Evolutionary conservation across 1,284 basidiomycete species (phyloP), one percentile per base, ranked within the genome.

Genomic region (Sporisorium scitamineum): DNA sequence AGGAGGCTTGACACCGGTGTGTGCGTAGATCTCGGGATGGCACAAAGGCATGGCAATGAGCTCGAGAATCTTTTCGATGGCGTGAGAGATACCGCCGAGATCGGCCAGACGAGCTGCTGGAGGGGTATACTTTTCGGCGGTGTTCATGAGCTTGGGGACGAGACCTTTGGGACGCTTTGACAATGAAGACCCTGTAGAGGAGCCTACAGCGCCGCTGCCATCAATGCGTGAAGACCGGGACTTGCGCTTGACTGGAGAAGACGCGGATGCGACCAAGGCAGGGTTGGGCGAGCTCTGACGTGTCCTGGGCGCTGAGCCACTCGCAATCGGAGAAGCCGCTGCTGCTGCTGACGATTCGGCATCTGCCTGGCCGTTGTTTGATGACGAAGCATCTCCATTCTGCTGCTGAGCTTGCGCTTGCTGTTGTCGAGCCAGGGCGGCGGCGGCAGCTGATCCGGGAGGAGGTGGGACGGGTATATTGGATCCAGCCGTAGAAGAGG

Each of bases 21-120:
- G 92, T 7, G 93, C 86, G 86, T 97, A 99, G 14, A 99, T 91
- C 85, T 99, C 96, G 0, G 96, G 96, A 86, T 98, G 96, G 62
- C 92, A 91, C 4, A 99, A 87, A 0, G 96, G 96, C 90, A 98
- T 92, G 0, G 94, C 95, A 26, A 98, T 94, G 22, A 97, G 91
- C 85, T 98, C 96, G 31, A 98, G 89, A 87, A 98, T 90, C 86
- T 95, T 95, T 84, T 96, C 94, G 34, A 98, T 90, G 72, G 92
- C 95, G 13, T 88, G 82, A 56, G 93, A 91, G 8, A 97, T 90
- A 5, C 96, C 96, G 24, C 96, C 96, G 1, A 99, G 89, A 81
- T 95, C 92, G 2, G 92, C 89, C 14, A 98, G 88, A 2, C 93
- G 89, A 0, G 91, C 90, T 2, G 88, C 83, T 0, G 94, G 94